Evolutionary conservation across 1,284 basidiomycete species (phyloP), one percentile per base, ranked within the genome.

Genomic region (Agaricales sp.): DNA sequence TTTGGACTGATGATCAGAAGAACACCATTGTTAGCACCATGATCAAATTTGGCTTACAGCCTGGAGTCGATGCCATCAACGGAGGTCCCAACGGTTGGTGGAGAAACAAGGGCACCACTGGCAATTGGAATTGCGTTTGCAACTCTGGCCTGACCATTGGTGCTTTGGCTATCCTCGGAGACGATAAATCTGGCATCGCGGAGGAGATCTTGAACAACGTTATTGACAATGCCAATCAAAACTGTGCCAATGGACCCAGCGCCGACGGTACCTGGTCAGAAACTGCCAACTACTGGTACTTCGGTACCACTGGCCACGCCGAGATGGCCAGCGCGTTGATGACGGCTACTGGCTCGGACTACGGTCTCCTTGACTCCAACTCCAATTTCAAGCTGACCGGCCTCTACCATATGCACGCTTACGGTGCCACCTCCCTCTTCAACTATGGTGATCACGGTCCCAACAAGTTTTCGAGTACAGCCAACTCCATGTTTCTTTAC

Each of bases 61-160:
- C 71, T 45, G 91, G 88, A 57, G 51, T 78, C 35, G 64, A 67
- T 50, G 57, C 67, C 47, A 64, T 69, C 51, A 66, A 21, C 41
- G 41, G 41, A 11, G n/a, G 65, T 46, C 63, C 47, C 57, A 66
- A 64, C 46, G 74, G 82, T 49, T 83, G 86, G 83, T 82, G 80
- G 81, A 61, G 59, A 48, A 71, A 50, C 46, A 73, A 8, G 8
- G 30, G 72, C 54, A 78, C 70, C 35, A 68, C 67, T 26, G 86
- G 95, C 43, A 98, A 98, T 73, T 98, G 94, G 94, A 98, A 98
- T 67, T 98, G 95, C 59, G 91, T 98, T 54, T 92, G 86, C 73
- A 99, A 98, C 65, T 80, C 82, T 50, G 95, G 95, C 53, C 70
- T 99, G 56, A 89, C 89, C 20, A 66, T 97, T 60, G 96, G 78